These are phyloP conservation scores for Phalaenopsis aphrodite DNA, from an alignment of 106 monocot genomes.

Conservation along the genomic window DNA sequence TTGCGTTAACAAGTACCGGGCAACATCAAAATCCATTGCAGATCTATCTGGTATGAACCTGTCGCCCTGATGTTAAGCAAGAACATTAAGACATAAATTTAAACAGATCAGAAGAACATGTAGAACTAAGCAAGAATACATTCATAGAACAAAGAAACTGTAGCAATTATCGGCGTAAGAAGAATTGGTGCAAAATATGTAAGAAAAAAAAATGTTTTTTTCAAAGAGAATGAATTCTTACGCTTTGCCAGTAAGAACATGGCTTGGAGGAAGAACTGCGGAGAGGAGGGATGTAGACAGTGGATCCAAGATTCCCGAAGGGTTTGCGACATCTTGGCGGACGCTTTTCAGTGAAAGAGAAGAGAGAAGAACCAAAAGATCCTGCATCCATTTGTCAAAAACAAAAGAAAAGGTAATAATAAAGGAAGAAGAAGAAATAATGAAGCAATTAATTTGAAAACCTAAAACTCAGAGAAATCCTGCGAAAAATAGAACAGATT, in stretches of 20 bases:
- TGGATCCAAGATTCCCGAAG: conserved; percentile 21
- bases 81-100: not conserved
- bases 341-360: conserved; percentile 18
- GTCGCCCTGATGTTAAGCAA: conserved; percentile 8
- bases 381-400: conserved; percentile 39
- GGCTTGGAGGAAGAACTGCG: conserved; percentile 11
- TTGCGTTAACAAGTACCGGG: conserved; percentile 15
- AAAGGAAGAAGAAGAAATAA: not conserved
- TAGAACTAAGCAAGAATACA: too few relatives aligned
- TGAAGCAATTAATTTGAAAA: not conserved
- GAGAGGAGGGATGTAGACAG: conserved; percentile 40
- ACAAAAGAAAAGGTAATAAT: not conserved
- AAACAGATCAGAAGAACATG: not conserved
- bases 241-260: conserved; percentile 18
- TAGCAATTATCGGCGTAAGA: not conserved
- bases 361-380: conserved; percentile 16
- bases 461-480: not conserved
- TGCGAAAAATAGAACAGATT: not conserved
- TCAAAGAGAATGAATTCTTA: conserved; percentile 15
- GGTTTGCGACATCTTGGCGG: conserved; percentile 13
- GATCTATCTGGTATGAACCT: conserved; percentile 33
- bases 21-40: conserved; percentile 29
- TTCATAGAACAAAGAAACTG: not conserved
- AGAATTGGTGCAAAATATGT: not conserved
- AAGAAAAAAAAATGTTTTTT: not conserved